Conservation (phyloP, 805 yeast species). For the Pichia heedii region DNA sequence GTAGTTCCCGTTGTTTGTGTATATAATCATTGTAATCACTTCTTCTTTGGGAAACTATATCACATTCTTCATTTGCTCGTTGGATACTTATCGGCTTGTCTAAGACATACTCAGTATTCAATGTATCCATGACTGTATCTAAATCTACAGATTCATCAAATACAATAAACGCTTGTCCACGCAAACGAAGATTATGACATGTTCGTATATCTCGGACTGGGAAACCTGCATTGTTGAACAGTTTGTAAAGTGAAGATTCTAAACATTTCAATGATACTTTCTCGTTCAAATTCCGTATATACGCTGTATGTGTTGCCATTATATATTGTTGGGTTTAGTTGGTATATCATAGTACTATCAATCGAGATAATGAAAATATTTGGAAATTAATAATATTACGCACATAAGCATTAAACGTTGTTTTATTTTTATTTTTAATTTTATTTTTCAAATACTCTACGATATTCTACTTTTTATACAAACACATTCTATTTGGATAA, state of each 20-base stretch:
- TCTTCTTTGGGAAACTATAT: slow-evolving; percentile 19
- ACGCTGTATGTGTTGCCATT: background rate
- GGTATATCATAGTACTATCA: too few relatives aligned
- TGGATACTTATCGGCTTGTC: slow-evolving; percentile 41
- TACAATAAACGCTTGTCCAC: slow-evolving; percentile 79
- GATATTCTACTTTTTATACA: background rate
- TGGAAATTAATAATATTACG: too few relatives aligned
- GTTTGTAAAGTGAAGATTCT: slow-evolving; percentile 31
- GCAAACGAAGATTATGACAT: slow-evolving; percentile 51
- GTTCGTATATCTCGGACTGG: slow-evolving; percentile 38
- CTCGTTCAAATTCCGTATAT: slow-evolving; percentile 67
- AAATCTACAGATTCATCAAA: slow-evolving; percentile 38
- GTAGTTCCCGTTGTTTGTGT: slow-evolving; percentile 14
- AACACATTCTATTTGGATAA: slow-evolving; percentile 12
- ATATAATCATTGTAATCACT: slow-evolving; percentile 5
- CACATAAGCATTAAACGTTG: too few relatives aligned
- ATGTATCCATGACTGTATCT: slow-evolving; percentile 32
- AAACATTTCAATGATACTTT: slow-evolving; percentile 47
- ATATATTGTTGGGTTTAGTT: too few relatives aligned
- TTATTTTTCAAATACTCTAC: too few relatives aligned
- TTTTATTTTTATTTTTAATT: too few relatives aligned
- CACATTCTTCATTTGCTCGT: slow-evolving; percentile 38
- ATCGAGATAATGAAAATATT: background rate
- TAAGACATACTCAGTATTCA: slow-evolving; percentile 35
- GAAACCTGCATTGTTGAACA: slow-evolving; percentile 44